Conservation (phyloP, 2,329 filamentous ascomycete species). For the Xylaria arbuscula region DNA sequence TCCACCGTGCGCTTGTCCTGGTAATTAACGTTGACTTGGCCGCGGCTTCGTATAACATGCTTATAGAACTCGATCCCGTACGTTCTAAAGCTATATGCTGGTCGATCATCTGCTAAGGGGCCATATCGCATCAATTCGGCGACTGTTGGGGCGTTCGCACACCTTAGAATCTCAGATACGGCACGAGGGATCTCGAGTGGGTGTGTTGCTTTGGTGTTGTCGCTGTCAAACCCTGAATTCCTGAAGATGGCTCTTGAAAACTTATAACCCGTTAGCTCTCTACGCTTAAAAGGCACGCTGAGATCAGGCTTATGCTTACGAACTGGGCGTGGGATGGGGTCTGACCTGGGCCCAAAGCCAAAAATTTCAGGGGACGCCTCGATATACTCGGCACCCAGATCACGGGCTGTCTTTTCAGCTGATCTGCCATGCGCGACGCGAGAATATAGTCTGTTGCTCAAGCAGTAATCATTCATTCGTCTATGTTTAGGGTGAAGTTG, state of each 20-base stretch:
- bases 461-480: not conserved
- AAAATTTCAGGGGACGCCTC: slow-evolving; percentile 11
- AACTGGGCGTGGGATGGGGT: slow-evolving; percentile 4
- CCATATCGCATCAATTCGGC: not conserved
- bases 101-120: not conserved
- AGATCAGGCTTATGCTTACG: not conserved
- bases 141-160: slow-evolving; percentile 3
- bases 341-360: not conserved
- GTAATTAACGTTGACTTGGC: too few species aligned
- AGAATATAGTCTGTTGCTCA: slow-evolving; percentile 42
- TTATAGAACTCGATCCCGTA: slow-evolving; percentile 6
- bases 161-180: slow-evolving; percentile 18
- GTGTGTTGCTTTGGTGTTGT: not conserved
- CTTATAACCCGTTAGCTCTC: slow-evolving; percentile 34
- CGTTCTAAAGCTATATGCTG: slow-evolving; percentile 25
- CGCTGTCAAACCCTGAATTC: not conserved
- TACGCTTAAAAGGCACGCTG: slow-evolving; percentile 31
- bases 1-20: slow-evolving; percentile 42
- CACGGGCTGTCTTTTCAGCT: not conserved
- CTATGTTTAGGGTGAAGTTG: slow-evolving; percentile 41
- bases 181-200: slow-evolving; percentile 18
- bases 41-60: not conserved
- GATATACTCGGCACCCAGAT: not conserved
- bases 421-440: slow-evolving; percentile 33
- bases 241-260: slow-evolving; percentile 11